Evolutionary conservation across 2,329 filamentous ascomycete species (phyloP), one percentile per base, ranked within the genome.

Genomic region (Colletotrichum gloeosporioides): DNA sequence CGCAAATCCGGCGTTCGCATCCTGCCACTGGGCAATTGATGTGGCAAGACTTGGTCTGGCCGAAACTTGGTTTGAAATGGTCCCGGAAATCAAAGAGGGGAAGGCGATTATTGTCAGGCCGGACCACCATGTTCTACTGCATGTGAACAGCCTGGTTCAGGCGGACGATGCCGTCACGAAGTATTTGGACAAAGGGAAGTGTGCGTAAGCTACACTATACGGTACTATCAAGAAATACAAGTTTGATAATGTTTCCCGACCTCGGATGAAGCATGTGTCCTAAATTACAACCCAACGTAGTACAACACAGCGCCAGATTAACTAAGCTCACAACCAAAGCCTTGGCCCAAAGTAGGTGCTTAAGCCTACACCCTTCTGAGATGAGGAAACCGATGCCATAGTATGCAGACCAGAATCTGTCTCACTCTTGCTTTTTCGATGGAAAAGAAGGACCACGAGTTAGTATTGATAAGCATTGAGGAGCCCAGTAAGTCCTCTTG

Each of bases 61-160:
- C 8, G n/a, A 67, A n/a, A 25, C 8, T 25, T 75, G 73, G 73
- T 63, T 44, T 57, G 25, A 67, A 36, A 63, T 29, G 10, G 69
- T 72, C 2, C 73, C 63, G 10, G 73, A 57, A 22, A 67, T 73
- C 73, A 72, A 68, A 55, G 12, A 16, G 8, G 69, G 73, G 15
- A 75, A 72, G 18, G 73, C 62, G 0, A 75, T 75, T 12, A 2
- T 75, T 36, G 69, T 75, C 12, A 72, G 73, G n/a, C 73, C 73
- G 15, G 73, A 75, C 63, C 69, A 68, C 10, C 73, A 39, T 12
- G 63, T 75, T 32, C 69, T 75, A 25, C 13, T 59, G 36, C 69
- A 57, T 64, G 73, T 75, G 39, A 55, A 68, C 12, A 36, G 32
- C 31, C 62, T 9, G 8, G 15, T 4, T 8, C 62, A 75, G 55